Percentiles rank a stretch among this genome's conserved stretches.
Conservation (phyloP, 768 basidiomycete species). For the Stropharia rugosoannulata region DNA sequence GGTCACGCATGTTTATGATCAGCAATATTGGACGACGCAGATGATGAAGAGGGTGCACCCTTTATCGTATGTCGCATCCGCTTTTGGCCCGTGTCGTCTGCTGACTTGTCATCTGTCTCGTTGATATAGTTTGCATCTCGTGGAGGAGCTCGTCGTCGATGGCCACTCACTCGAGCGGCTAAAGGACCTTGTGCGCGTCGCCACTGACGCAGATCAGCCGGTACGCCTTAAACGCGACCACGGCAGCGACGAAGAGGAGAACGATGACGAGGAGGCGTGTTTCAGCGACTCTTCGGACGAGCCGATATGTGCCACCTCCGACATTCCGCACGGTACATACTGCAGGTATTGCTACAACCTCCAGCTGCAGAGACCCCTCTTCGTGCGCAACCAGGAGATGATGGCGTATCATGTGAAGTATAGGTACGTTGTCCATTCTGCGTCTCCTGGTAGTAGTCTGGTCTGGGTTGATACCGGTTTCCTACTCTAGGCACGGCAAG, state of each 20-base stretch:
- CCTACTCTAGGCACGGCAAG: not conserved
- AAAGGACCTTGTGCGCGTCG: not conserved
- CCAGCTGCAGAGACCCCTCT: not conserved
- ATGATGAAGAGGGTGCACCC: not conserved
- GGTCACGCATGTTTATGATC: constrained; percentile 3
- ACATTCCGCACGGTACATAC: not conserved
- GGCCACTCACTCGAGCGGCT: constrained; percentile 3
- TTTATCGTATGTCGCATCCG: not conserved
- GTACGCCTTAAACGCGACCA: not conserved
- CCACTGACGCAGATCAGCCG: not conserved
- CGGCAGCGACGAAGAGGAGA: not conserved
- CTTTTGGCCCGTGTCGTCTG: not conserved
- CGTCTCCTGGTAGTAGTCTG: not conserved
- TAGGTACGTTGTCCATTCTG: not conserved
- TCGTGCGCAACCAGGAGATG: not conserved
- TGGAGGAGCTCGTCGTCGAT: not conserved
- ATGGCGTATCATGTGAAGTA: constrained; percentile 7
- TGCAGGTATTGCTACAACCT: constrained; percentile 2
- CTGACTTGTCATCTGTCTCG: not conserved
- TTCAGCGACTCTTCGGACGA: not conserved
- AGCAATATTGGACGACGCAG: not conserved
- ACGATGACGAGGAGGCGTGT: not conserved
- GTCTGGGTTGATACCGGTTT: not conserved
- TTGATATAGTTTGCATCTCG: not conserved
- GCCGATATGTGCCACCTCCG: not conserved